phyloP scores from a whole-genome alignment of 2,329 filamentous ascomycete species.

The Cadophora sp. region DNA sequence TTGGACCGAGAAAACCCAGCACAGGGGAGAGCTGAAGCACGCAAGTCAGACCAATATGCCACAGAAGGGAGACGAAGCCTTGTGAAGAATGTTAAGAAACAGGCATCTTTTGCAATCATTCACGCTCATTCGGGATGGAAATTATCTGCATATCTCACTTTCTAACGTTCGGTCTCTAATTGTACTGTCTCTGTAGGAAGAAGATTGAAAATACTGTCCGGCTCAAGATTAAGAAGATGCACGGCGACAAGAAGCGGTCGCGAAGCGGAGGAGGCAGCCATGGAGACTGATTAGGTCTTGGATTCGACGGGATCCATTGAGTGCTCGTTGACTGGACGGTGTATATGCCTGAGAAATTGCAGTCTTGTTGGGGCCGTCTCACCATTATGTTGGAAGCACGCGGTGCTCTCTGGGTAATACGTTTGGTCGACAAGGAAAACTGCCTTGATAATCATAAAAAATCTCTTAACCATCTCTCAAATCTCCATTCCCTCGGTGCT shows the following conservation, averaged over 20 bases:
- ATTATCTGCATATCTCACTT: neutral
- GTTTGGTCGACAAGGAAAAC: too few relatives aligned
- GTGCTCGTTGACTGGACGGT: neutral
- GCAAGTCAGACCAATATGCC: neutral
- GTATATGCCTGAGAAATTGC: neutral
- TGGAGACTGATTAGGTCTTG: neutral
- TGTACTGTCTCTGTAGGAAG: slow-evolving; percentile 33
- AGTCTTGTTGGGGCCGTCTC: neutral
- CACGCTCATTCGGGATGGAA: neutral
- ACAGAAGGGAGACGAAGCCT: neutral
- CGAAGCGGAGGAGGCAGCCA: slow-evolving; percentile 28
- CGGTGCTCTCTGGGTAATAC: too few relatives aligned
- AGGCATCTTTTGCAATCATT: neutral
- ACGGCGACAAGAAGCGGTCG: slow-evolving; percentile 42
- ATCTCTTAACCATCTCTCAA: too few relatives aligned
- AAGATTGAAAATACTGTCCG: slow-evolving; percentile 41
- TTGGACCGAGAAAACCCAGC: neutral
- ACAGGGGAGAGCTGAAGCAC: neutral
- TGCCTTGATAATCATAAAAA: too few relatives aligned
- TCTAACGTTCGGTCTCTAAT: slow-evolving; percentile 20
- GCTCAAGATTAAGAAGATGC: slow-evolving; percentile 43
- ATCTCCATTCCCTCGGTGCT: too few relatives aligned
- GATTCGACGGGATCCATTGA: neutral
- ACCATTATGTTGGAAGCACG: too few relatives aligned
- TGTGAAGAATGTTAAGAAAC: neutral